Base-by-base conservation (phyloP, 2,329 filamentous ascomycete genomes). In the Pestalotiopsis sp. region DNA sequence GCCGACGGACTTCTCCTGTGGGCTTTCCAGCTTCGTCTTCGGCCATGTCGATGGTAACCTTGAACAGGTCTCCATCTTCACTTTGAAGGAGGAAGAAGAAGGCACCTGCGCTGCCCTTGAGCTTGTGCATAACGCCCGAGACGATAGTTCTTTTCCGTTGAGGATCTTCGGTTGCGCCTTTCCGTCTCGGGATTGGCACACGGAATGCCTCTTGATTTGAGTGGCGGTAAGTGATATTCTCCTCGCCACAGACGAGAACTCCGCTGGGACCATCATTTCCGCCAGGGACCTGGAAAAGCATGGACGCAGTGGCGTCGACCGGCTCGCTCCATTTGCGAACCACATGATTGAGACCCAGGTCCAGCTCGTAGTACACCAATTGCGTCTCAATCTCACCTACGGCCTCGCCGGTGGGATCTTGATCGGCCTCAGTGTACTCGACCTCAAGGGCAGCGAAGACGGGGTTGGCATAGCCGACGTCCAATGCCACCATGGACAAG, bases 41-140 rank as follows among this genome's bases (percentile, higher is more conserved):
- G 11, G 91, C 87, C 90, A 98, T 95, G 72, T 98, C 94, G 70
- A 99, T 90, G 0, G 92, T 98, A 64, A 98, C 88, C 79, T 98
- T 98, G 87, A 99, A 98, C 6, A 99, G 85, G 79, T 99, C 97
- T n/a, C 96, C 96, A 78, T 99, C 97, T 69, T 99, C 96, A 0
- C 93, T 94, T 79, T 99, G 96, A 0, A 99, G 84, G 2, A 99
- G 88, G 79, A 98, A 97, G 84, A 99, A 99, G 83, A 99, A 99
- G 1, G 95, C 94, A 36, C 94, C 94, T 5, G 86, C 86, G 69
- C 86, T 91, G 70, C 90, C 89, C 76, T 96, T 95, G 78, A 98
- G 91, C 80, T 97, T 97, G 83, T 99, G 96, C 90, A 98, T 95
- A n/a, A 97, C 94, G 64, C 96, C 96, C 2, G 93, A 89, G 1